Conservation (phyloP, 2,329 filamentous ascomycete genomes). For the Cadophora sp. region DNA sequence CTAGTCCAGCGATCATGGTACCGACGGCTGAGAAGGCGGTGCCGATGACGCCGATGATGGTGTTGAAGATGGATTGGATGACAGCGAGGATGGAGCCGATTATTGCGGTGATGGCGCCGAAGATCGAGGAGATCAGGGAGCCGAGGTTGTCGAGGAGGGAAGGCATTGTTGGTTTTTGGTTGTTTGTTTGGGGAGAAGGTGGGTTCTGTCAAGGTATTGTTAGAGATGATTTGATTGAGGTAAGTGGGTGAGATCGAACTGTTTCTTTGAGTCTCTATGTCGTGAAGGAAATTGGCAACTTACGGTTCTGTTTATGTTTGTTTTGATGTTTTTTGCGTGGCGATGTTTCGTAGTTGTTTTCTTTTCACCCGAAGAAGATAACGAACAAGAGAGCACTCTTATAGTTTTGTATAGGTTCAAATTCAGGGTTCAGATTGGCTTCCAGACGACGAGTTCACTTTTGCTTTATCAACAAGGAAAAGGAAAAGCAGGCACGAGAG, state of each 20-base stretch:
- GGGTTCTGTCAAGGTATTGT: not conserved
- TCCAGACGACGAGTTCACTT: conserved; percentile 12
- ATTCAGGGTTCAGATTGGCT: not conserved
- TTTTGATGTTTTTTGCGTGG: not conserved
- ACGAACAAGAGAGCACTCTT: not conserved
- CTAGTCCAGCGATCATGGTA: conserved; percentile 37
- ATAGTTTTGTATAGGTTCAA: not conserved
- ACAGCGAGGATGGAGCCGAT: conserved; percentile 41
- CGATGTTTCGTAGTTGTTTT: not conserved
- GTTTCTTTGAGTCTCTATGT: not conserved
- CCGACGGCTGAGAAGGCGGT: conserved; percentile 36
- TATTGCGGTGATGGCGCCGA: conserved; percentile 37
- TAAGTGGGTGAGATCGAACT: not conserved
- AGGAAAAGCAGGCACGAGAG: not conserved
- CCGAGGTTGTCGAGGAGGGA: conserved; percentile 39
- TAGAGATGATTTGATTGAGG: not conserved
- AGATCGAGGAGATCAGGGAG: conserved; percentile 39
- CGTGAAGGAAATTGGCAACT: not conserved
- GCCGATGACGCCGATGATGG: conserved; percentile 37
- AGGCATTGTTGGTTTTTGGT: conserved; percentile 36
- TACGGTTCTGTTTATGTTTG: not conserved
- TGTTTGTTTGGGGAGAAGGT: not conserved
- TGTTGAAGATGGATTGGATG: conserved; percentile 39
- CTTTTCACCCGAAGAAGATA: not conserved
- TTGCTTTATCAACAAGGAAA: not conserved